A percentile compares a stretch with the other conserved stretches of the same genome.
Evolutionary conservation across 2,329 filamentous ascomycete species (phyloP).

Genomic region (Zymoseptoria tritici): DNA sequence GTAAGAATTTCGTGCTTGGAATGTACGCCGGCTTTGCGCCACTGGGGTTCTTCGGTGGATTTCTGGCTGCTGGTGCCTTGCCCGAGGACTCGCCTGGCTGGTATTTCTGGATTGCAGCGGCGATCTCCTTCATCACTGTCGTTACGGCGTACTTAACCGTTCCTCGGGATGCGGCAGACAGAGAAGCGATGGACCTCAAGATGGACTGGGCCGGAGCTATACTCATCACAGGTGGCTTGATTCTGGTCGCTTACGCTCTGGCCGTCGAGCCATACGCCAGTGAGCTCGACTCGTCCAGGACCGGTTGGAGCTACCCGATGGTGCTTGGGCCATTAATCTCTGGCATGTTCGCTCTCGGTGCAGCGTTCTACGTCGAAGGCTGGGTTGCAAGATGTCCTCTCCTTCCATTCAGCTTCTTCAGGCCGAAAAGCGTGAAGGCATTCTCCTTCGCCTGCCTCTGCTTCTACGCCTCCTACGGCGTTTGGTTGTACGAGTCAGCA

Average conservation of each 20-base stretch:
- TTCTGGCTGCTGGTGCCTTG: slow-evolving; percentile 27
- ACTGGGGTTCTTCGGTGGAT: slow-evolving; percentile 31
- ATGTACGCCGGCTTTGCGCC: slow-evolving; percentile 32
- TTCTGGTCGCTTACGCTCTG: slow-evolving; percentile 29
- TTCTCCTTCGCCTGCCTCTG: slow-evolving; percentile 29
- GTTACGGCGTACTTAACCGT: slow-evolving; percentile 28
- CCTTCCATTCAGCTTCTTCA: slow-evolving; percentile 32
- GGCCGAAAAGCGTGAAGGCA: slow-evolving; percentile 24
- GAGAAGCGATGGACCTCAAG: slow-evolving; percentile 25
- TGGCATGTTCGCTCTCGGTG: slow-evolving; percentile 21
- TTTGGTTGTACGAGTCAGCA: slow-evolving; percentile 28
- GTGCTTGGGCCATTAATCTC: slow-evolving; percentile 25
- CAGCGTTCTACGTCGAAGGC: slow-evolving; percentile 29
- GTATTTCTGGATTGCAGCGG: slow-evolving; percentile 31
- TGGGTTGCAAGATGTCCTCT: slow-evolving; percentile 28
- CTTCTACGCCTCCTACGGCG: slow-evolving; percentile 32
- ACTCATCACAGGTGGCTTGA: slow-evolving; percentile 29
- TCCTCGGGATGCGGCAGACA: slow-evolving; percentile 27
- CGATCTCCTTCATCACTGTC: slow-evolving; percentile 21
- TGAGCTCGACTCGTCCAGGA: slow-evolving; percentile 7
- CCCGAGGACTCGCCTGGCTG: slow-evolving; percentile 21
- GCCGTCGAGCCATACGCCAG: slow-evolving; percentile 27
- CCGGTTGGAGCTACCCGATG: slow-evolving; percentile 22
- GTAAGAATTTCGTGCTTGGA: slow-evolving; percentile 29
- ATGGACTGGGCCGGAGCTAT: slow-evolving; percentile 32